Percentiles rank a stretch among this genome's conserved stretches.
Conservation (phyloP, 1,284 basidiomycete species). For the Ustilago xerochloae region DNA sequence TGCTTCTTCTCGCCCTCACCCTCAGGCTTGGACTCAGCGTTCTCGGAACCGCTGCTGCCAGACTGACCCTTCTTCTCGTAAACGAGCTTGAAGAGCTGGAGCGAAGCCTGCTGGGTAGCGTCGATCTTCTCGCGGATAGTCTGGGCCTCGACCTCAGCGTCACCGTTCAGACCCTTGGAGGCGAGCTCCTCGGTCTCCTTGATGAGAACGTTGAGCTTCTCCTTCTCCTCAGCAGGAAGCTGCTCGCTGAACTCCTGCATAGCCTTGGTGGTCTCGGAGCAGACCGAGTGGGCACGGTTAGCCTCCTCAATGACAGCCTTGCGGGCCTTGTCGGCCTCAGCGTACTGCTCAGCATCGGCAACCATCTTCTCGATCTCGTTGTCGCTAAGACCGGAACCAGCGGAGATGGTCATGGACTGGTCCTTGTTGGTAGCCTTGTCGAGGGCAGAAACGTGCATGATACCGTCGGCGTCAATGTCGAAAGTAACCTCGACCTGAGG, state of each 20-base stretch:
- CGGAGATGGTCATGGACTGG: conserved; percentile 96
- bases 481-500: conserved; percentile 99
- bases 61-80: conserved; percentile 89
- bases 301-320: conserved; percentile 92
- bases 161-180: conserved; percentile 87
- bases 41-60: conserved; percentile 26
- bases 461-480: conserved; percentile 97
- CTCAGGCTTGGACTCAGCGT: conserved; percentile 39
- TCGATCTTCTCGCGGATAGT: conserved; percentile 90
- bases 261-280: conserved; percentile 94
- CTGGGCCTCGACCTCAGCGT: conserved; percentile 83
- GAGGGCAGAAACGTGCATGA: conserved; percentile 95
- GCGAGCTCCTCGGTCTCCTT: conserved; percentile 90
- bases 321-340: conserved; percentile 78
- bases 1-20: conserved; percentile 65
- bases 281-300: conserved; percentile 95
- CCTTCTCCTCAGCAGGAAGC: conserved; percentile 89
- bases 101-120: conserved; percentile 94
- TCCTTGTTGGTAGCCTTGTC: conserved; percentile 98
- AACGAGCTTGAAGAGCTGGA: conserved; percentile 98
- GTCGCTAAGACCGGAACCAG: conserved; percentile 94
- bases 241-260: conserved; percentile 98
- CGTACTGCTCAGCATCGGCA: conserved; percentile 89
- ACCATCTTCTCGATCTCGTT: conserved; percentile 99
- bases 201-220: conserved; percentile 79